phyloP scores from a whole-genome alignment of 2,329 filamentous ascomycete species.

The Fusarium stilboides region DNA sequence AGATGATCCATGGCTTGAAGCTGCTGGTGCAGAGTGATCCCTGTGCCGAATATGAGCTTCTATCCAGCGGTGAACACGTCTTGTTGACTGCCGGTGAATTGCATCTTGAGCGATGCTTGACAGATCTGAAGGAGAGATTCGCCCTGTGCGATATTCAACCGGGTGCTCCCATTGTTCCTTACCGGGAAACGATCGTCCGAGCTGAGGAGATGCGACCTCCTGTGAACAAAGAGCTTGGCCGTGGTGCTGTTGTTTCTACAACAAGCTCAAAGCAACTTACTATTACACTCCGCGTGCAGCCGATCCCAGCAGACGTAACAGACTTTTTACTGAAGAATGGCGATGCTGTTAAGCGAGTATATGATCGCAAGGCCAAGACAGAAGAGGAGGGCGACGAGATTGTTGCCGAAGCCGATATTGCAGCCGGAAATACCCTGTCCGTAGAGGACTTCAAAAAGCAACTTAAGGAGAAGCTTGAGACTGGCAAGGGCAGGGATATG shows the following conservation, averaged over 20 bases:
- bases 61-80: conserved; percentile 94
- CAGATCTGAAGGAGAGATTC: conserved; percentile 92
- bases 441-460: conserved; percentile 83
- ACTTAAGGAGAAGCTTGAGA: conserved; percentile 77
- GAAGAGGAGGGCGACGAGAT: conserved; percentile 59
- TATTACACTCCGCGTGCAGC: conserved; percentile 81
- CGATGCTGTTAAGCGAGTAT: conserved; percentile 83
- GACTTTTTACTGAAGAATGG: conserved; percentile 88
- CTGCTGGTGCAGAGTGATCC: conserved; percentile 95
- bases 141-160: conserved; percentile 95
- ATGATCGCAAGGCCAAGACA: conserved; percentile 72
- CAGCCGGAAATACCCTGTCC: conserved; percentile 75
- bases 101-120: conserved; percentile 93
- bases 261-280: conserved; percentile 91
- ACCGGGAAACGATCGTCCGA: conserved; percentile 90
- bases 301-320: conserved; percentile 83
- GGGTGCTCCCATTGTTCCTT: conserved; percentile 94
- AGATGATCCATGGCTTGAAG: conserved; percentile 91
- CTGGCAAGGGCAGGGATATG: conserved; percentile 78
- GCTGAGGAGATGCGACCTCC: conserved; percentile 94
- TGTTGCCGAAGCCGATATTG: conserved; percentile 70
- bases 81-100: conserved; percentile 94
- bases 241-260: conserved; percentile 81
- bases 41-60: conserved; percentile 94
- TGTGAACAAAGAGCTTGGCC: conserved; percentile 86